Percentiles rank a stretch among this genome's conserved stretches.
Conservation (phyloP, 2,329 filamentous ascomycete species). For the Thelonectria blattea region DNA sequence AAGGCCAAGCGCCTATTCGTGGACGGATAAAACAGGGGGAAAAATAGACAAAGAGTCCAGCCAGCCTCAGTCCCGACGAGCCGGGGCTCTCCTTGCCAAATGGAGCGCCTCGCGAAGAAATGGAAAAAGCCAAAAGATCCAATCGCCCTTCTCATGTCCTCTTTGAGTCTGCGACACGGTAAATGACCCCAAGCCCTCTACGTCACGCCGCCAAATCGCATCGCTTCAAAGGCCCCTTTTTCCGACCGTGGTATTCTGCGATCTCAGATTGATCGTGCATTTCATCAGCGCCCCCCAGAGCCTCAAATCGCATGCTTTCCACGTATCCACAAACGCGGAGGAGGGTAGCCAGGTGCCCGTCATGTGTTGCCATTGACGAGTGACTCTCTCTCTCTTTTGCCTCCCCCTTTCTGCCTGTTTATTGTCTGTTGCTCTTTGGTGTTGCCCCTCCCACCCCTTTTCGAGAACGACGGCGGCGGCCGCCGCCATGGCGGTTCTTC, state of each 20-base stretch:
- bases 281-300: conserved; percentile 7
- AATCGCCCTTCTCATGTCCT: neutral
- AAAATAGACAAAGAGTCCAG: conserved; percentile 3
- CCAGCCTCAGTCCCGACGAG: conserved; percentile 15
- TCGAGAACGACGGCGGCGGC: neutral
- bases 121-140: neutral
- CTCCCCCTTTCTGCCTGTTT: conserved; percentile 12
- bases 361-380: neutral
- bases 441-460: neutral
- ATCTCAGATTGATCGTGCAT: conserved; percentile 15
- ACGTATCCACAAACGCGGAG: conserved; percentile 21
- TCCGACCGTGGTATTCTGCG: conserved; percentile 4
- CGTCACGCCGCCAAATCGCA: conserved; percentile 11
- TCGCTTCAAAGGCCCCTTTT: conserved; percentile 2
- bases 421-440: neutral
- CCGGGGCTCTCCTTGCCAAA: neutral
- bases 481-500: conserved; percentile 12
- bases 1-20: neutral
- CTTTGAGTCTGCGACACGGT: neutral
- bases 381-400: neutral
- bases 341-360: conserved; percentile 1
- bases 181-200: conserved; percentile 7
- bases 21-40: too few species aligned
- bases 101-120: neutral
- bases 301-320: conserved; percentile 16